Base-by-base conservation (phyloP, 202 grass and related monocot species). In the Cymbopogon flexuosus region DNA sequence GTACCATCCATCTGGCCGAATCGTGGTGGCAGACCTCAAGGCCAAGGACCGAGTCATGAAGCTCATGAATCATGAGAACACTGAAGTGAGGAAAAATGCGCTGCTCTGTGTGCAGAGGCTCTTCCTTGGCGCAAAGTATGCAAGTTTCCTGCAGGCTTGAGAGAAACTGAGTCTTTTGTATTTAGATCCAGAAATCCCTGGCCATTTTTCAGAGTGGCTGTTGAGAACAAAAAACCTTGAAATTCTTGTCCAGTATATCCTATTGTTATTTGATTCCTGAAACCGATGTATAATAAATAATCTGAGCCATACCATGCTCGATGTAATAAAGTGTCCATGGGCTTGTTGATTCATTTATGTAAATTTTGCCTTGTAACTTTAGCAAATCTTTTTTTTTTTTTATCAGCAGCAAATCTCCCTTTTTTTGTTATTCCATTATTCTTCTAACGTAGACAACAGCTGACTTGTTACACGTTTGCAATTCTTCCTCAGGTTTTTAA, bases 241-340 rank as follows among this genome's bases (percentile, higher is more conserved):
- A 87, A 51, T 87, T 87, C 27, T 61, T 84, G 81, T 84, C 75
- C 75, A 74, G 61, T 82, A 54, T 84, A 84, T 31, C 41, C 8
- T 71, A 23, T 62, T 70, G 19, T 73, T 80, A 64, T 90, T 87
- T 87, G 35, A 80, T 76, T 84, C 59, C 21, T 6, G 6, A 19
- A 84, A 84, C 56, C 37, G 27, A 5, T 87, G 80, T 87, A 84
- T 84, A 76, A 87, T 87, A 84, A 87, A 80, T 83, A 84, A 87
- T 68, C 57, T 79, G 45, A 74, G 57, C 30, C 63, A 71, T 66
- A 80, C 42, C 80, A 65, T 66, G 56, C 79, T 86, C 70, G 29
- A 81, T 87, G 84, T 84, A 90, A 90, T 90, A 90, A 84, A 76
- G 46, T 81, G 65, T 72, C 29, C 22, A 35, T 52, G 49, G 21